Base-by-base conservation (phyloP, 495 filamentous ascomycete species). In the Podospora australis region DNA sequence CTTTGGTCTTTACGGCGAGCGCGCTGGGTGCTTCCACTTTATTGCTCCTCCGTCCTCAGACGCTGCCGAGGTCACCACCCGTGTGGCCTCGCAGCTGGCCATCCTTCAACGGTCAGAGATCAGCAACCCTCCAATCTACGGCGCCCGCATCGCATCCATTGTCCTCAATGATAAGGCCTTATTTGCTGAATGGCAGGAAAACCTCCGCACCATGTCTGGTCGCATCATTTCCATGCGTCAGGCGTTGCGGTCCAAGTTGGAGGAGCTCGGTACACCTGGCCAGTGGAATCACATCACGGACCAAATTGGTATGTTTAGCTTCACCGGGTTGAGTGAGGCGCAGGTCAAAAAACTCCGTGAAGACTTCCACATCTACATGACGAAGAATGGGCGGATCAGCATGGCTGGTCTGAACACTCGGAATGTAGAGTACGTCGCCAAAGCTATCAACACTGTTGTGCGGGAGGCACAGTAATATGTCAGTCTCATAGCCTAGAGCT, bases 221-320 rank as follows among this genome's bases (percentile, higher is more conserved):
- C 80, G 92, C 34, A 97, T 99, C 61, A 87, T 83, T 46, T 78
- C 80, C 57, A 97, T 96, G 92, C 80, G 92, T 38, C 78, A 77
- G 56, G 79, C 78, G 11, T 63, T 99, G 54, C 74, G 86, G 11
- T 65, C 67, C 46, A 87, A 90, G 56, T 73, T 99, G 2, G 89
- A 95, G 68, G 79, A 82, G 54, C 62, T 88, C 24, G 82, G 78
- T 2, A 96, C 92, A 1, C 90, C 91, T 0, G 94, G 92, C 3
- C 82, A 77, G 9, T 98, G 92, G 92, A 84, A 88, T 48, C 92
- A 99, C 68, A 95, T 99, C 63, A 95, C 90, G 7, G 84, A 92
- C 52, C 92, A 99, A 77, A 99, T 99, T 66, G 92, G 92, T 59
- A 99, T 99, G 92, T 99, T 99, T 71, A 90, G 85, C 62, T 99